phyloP scores from a whole-genome alignment of 78 protist species.

The Neovahlkampfia damariscottae region DNA sequence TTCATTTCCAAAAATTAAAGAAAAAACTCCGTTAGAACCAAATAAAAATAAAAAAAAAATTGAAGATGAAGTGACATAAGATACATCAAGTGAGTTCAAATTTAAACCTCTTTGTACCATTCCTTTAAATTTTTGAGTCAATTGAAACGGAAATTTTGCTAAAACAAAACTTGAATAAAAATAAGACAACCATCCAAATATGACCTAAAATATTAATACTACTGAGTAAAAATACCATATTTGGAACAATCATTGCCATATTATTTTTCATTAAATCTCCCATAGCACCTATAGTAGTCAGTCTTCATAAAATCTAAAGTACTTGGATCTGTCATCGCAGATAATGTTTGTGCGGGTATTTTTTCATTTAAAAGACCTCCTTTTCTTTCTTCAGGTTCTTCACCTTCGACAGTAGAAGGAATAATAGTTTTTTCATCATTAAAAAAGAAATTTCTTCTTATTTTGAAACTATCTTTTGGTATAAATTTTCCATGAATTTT shows the following conservation, averaged over 20 bases:
- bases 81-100: slow-evolving; percentile 49
- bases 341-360: slow-evolving; percentile 28
- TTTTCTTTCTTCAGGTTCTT: too few relatives aligned
- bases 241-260: slow-evolving; percentile 58
- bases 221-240: too few relatives aligned
- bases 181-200: slow-evolving; percentile 56
- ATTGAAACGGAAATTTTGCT: slow-evolving; percentile 61
- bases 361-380: not conserved
- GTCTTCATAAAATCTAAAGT: too few relatives aligned
- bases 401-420: too few relatives aligned
- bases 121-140: slow-evolving; percentile 53
- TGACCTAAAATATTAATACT: too few relatives aligned
- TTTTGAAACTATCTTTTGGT: not conserved
- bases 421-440: not conserved
- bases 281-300: too few relatives aligned
- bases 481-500: slow-evolving; percentile 18
- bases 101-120: slow-evolving; percentile 74
- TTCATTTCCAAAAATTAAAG: slow-evolving; percentile 26
- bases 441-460: not conserved
- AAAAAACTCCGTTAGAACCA: slow-evolving; percentile 66
- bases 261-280: slow-evolving; percentile 59
- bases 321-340: slow-evolving; percentile 42
- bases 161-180: slow-evolving; percentile 74
- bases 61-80: slow-evolving; percentile 61
- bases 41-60: slow-evolving; percentile 60